phyloP scores from a whole-genome alignment of 208 protist species.

The Trypanosoma congolense region DNA sequence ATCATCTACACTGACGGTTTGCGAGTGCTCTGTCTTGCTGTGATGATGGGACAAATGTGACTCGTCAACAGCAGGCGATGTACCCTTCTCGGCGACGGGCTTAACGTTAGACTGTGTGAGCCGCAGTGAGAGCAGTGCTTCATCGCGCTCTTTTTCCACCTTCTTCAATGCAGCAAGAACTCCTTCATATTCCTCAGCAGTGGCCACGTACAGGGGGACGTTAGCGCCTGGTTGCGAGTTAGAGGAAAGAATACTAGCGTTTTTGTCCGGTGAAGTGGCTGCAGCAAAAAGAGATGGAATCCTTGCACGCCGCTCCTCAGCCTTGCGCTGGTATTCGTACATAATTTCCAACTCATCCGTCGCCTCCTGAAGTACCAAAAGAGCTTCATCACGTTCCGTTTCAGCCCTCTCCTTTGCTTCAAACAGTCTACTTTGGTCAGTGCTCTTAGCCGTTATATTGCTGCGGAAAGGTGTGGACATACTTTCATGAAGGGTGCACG shows the following conservation, averaged over 20 bases:
- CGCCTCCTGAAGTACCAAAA: slow-evolving; percentile 1
- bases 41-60: background rate
- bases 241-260: background rate
- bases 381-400: slow-evolving; percentile 11
- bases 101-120: background rate
- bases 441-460: background rate
- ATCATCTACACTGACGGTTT: slow-evolving; percentile 1
- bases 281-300: background rate
- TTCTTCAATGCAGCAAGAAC: background rate
- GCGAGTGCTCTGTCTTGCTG: background rate
- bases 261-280: background rate
- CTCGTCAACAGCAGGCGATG: background rate
- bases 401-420: slow-evolving; percentile 2
- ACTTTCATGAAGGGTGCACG: slow-evolving; percentile 11
- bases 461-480: background rate
- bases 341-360: slow-evolving; percentile 4
- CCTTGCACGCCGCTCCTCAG: slow-evolving; percentile 1
- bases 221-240: background rate
- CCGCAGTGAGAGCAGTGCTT: background rate
- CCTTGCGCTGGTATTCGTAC: background rate
- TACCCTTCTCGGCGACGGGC: background rate
- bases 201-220: slow-evolving; percentile 1
- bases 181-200: slow-evolving; percentile 10
- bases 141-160: background rate
- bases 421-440: background rate